Percentiles rank a stretch among this genome's conserved stretches.
These are phyloP conservation scores for Crithidia sp. DNA, from an alignment of 208 protist genomes.

Conservation along the genomic window DNA sequence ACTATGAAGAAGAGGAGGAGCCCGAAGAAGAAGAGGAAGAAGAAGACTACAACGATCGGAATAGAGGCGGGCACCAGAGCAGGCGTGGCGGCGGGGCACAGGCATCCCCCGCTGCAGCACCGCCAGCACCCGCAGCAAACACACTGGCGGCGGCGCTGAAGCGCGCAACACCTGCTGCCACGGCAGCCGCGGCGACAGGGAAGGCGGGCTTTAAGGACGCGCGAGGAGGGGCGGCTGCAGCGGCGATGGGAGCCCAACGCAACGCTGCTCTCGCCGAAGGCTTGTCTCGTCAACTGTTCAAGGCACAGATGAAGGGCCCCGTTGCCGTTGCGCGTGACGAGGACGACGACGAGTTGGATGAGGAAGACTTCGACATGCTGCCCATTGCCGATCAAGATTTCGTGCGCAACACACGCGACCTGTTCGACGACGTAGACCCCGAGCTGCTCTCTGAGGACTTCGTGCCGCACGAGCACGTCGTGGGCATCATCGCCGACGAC, in stretches of 20 bases:
- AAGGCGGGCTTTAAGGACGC: background rate
- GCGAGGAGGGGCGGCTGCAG: constrained; percentile 1
- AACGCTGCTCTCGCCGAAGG: constrained; percentile 23
- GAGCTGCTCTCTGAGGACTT: constrained; percentile 66
- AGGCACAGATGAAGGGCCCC: constrained; percentile 25
- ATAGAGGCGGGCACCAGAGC: background rate
- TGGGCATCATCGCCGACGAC: constrained; percentile 72
- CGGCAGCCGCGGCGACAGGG: background rate
- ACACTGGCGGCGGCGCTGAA: constrained; percentile 4
- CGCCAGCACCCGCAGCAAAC: background rate
- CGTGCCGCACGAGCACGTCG: constrained; percentile 81
- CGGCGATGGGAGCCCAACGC: constrained; percentile 10
- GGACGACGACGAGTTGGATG: constrained; percentile 48
- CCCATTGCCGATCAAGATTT: constrained; percentile 60
- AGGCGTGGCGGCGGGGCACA: background rate
- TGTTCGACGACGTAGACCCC: constrained; percentile 78
- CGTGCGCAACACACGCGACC: constrained; percentile 56
- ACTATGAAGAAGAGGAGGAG: constrained; percentile 36
- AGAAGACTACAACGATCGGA: constrained; percentile 27
- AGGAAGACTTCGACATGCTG: constrained; percentile 49
- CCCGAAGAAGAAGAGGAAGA: constrained; percentile 35
- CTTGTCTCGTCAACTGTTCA: constrained; percentile 58
- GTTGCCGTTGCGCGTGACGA: constrained; percentile 12
- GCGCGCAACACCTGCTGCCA: background rate
- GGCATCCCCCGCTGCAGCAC: background rate